Percentiles rank a stretch among this genome's conserved stretches.
phyloP scores from a whole-genome alignment of 208 protist species.

The Novymonas esmeraldas region DNA sequence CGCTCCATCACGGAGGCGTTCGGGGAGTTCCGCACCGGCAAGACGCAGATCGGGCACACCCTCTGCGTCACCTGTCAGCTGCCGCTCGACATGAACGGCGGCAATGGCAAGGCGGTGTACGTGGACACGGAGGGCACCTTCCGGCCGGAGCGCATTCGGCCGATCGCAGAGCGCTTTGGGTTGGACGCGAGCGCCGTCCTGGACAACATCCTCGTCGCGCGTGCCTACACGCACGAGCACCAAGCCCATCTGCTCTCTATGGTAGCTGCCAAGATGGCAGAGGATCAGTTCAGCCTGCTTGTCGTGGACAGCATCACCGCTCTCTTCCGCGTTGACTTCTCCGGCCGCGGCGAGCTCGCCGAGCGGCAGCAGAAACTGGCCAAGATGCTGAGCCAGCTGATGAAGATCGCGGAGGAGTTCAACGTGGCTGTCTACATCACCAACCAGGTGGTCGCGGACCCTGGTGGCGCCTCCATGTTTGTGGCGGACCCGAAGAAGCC shows the following conservation, averaged over 20 bases:
- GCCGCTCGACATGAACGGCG: slow-evolving; percentile 90
- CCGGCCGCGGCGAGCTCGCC: slow-evolving; percentile 96
- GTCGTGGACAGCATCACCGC: slow-evolving; percentile 99
- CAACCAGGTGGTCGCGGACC: slow-evolving; percentile 99
- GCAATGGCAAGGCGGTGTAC: slow-evolving; percentile 95
- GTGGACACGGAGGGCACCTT: slow-evolving; percentile 99
- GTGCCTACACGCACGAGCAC: slow-evolving; percentile 97
- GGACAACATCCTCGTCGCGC: slow-evolving; percentile 97
- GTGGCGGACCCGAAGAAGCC: slow-evolving; percentile 98
- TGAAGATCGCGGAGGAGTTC: slow-evolving; percentile 99
- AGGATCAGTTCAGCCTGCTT: slow-evolving; percentile 92
- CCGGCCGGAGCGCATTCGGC: slow-evolving; percentile 95
- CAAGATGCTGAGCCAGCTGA: slow-evolving; percentile 93
- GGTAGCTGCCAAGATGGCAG: slow-evolving; percentile 92
- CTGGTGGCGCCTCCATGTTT: slow-evolving; percentile 98
- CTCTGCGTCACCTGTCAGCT: slow-evolving; percentile 98
- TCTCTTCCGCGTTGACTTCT: slow-evolving; percentile 98
- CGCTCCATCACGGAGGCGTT: slow-evolving; percentile 98
- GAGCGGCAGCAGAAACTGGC: slow-evolving; percentile 96
- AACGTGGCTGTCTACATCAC: slow-evolving; percentile 99
- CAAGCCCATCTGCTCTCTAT: slow-evolving; percentile 93
- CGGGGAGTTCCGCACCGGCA: slow-evolving; percentile 99
- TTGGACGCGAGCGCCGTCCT: slow-evolving; percentile 92
- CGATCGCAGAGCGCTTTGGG: slow-evolving; percentile 97
- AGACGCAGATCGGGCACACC: slow-evolving; percentile 98